These are phyloP conservation scores for Candida yuanshanica DNA, from an alignment of 805 yeast species.

Conservation along the genomic window DNA sequence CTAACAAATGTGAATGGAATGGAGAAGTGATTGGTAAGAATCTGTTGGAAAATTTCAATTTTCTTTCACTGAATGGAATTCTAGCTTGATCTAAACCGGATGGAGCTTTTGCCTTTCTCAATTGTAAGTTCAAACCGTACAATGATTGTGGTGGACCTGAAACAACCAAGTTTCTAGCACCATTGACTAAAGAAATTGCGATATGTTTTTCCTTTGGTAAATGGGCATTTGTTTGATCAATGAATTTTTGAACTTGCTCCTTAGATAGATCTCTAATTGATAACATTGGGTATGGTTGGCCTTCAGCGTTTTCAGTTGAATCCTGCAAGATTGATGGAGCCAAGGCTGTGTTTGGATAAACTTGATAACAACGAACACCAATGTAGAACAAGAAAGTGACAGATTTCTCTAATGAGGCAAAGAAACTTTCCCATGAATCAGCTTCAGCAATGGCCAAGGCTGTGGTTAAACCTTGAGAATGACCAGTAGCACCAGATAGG, in stretches of 20 bases:
- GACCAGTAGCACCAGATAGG: slow-evolving; percentile 78
- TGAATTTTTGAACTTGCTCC: slow-evolving; percentile 71
- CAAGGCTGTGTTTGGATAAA: slow-evolving; percentile 88
- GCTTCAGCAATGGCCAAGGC: slow-evolving; percentile 85
- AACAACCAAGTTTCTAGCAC: slow-evolving; percentile 92
- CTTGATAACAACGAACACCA: slow-evolving; percentile 86
- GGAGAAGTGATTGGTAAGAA: slow-evolving; percentile 95
- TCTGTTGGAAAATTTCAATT: slow-evolving; percentile 86
- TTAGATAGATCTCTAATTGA: slow-evolving; percentile 83
- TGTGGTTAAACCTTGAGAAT: slow-evolving; percentile 87
- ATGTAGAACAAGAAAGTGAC: slow-evolving; percentile 84
- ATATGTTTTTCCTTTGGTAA: slow-evolving; percentile 89
- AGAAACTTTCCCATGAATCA: slow-evolving; percentile 81
- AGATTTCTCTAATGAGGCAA: slow-evolving; percentile 65
- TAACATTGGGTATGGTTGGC: slow-evolving; percentile 96
- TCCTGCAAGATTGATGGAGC: slow-evolving; percentile 93
- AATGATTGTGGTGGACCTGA: slow-evolving; percentile 98
- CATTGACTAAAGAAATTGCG: slow-evolving; percentile 85
- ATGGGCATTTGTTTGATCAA: slow-evolving; percentile 86
- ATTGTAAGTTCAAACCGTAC: slow-evolving; percentile 87
- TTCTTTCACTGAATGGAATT: slow-evolving; percentile 90
- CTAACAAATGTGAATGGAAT: slow-evolving; percentile 86
- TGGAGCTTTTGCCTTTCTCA: slow-evolving; percentile 93
- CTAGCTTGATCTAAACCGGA: slow-evolving; percentile 93
- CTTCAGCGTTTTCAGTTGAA: slow-evolving; percentile 90